Base-by-base conservation (phyloP, 108 stramenopile genomes). In the Aurantiochytrium sp. region DNA sequence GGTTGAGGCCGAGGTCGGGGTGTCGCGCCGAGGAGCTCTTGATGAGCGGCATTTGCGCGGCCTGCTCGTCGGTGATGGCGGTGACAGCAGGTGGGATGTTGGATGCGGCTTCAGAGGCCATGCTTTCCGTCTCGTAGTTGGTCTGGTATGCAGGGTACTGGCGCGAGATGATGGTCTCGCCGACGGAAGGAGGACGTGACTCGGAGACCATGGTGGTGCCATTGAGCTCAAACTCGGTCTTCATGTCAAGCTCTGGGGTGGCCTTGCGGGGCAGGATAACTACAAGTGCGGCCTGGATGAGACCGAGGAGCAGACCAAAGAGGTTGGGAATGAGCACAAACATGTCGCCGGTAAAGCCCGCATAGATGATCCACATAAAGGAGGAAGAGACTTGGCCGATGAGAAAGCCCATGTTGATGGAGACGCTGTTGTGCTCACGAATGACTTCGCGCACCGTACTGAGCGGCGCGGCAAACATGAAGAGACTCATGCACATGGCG, bases 381-480 rank as follows among this genome's bases (percentile, higher is more conserved):
- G 49, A 83, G 76, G 49, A 47, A 6, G 51, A 23, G 1, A 83
- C 25, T 23, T 83, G 76, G n/a, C 45, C 51, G 23, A 53, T 53
- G 23, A 83, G 28, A 23, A 83, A 83, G 76, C 76, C 76, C 76
- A 53, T 83, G 76, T 83, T 83, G 76, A 83, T 83, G 76, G 76
- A 83, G 51, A 83, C 51, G 51, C 49, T 83, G 76, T 83, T 83
- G 49, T 83, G 45, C 76, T 83, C 76, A 18, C 76, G 76, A 83
- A 83, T 47, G n/a, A 83, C 76, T 45, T 83, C 49, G n/a, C 45
- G 45, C n/a, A 83, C 51, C 6, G 76, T 83, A 23, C 49, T 53
- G 76, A 83, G 76, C 19, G 76, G 76, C 6, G 76, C 76, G n/a
- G 76, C 51, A 28, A 83, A 83, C 76, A 83, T 83, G 23, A 8